Evolutionary conservation across 2,329 filamentous ascomycete genomes (phyloP), one percentile per base, ranked within the genome.

Genomic region (Colletotrichum melonis): DNA sequence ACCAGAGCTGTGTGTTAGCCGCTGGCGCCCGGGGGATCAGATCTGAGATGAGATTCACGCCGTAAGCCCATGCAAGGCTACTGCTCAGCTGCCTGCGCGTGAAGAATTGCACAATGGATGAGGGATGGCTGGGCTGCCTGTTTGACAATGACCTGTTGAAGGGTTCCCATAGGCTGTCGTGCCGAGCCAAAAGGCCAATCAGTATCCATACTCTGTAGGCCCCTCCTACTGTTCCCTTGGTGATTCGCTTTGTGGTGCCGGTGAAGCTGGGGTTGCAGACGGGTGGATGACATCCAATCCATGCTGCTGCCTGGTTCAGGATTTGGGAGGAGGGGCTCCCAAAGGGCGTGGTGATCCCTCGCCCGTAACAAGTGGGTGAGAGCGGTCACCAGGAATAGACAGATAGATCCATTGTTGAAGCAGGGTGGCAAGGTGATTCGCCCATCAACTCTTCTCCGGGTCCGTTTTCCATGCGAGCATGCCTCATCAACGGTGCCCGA

Each of bases 21-120:
- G 59, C 26, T 9, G 52, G 30, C 16, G 16, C 42, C 19, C 6
- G 16, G 59, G 60, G 54, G 57, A 24, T 59, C 55, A 58, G 6
- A 73, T 67, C 67, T 62, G 46, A 65, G 67, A 70, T 70, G 70
- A 65, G 66, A 73, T 73, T 70, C 70, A 65, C 67, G 56, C 66
- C n/a, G 32, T 56, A 57, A 11, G 57, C 67, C 56, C 70, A 70
- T 70, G 70, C 67, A 65, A 73, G 70, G 67, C 70, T 70, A 62
- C 28, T 49, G 49, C 60, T 42, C 32, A 30, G 55, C 49, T 73
- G 60, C 67, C 67, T 66, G 46, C 60, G 57, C 54, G 60, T 73
- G 70, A 70, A 73, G 46, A 70, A 64, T 19, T 66, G 70, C 63
- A 73, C 70, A 57, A 24, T 35, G 19, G 28, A 28, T 12, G n/a